Conservation (phyloP, 2,329 filamentous ascomycete genomes). For the Fusarium liriodendri region DNA sequence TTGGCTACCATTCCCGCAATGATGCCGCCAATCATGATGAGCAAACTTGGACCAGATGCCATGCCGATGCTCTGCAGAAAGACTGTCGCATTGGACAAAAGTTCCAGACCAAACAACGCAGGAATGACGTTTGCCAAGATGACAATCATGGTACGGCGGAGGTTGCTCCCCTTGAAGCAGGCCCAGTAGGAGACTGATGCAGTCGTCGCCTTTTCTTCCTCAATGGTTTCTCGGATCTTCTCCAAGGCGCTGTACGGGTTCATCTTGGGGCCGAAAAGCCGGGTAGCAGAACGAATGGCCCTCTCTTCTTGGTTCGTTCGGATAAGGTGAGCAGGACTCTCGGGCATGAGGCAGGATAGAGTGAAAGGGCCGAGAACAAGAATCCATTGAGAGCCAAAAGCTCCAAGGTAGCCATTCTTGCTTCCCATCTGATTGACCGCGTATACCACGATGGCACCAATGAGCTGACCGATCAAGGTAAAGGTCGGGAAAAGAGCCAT, state of each 20-base stretch:
- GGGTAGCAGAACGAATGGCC: constrained; percentile 30
- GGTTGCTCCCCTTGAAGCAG: constrained; percentile 55
- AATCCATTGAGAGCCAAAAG: constrained; percentile 43
- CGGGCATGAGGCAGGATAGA: constrained; percentile 41
- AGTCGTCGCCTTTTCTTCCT: constrained; percentile 49
- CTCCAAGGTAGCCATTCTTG: constrained; percentile 37
- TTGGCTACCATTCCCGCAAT: constrained; percentile 59
- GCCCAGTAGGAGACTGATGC: constrained; percentile 51
- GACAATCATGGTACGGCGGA: constrained; percentile 52
- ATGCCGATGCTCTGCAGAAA: constrained; percentile 49
- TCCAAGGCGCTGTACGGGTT: constrained; percentile 27
- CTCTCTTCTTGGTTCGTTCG: constrained; percentile 26
- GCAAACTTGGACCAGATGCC: constrained; percentile 46
- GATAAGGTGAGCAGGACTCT: constrained; percentile 42
- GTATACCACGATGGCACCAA: constrained; percentile 39
- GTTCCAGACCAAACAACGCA: constrained; percentile 55
- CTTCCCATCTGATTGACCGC: constrained; percentile 34
- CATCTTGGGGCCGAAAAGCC: constrained; percentile 34
- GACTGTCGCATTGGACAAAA: constrained; percentile 56
- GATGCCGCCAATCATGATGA: constrained; percentile 60
- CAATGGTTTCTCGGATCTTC: constrained; percentile 48
- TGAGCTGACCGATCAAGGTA: constrained; percentile 42
- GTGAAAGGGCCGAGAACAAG: constrained; percentile 34
- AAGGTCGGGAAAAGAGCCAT: constrained; percentile 46
- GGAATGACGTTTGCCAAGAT: constrained; percentile 54